Base-by-base conservation (phyloP, 306 rosid species). In the Glycyrrhiza uralensis region DNA sequence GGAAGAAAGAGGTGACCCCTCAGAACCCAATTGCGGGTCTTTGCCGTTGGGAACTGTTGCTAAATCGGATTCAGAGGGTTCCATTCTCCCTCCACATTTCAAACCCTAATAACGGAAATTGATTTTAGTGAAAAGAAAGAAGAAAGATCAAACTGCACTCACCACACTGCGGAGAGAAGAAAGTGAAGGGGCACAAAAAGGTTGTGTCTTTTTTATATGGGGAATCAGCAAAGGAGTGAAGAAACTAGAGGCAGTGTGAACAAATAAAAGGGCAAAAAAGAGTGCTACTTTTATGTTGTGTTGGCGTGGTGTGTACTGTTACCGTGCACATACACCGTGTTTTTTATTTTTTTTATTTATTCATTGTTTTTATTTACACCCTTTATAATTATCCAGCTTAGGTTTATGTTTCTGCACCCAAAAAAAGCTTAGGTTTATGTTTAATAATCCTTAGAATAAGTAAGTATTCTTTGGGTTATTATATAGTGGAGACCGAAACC, bases 31-130 rank as follows among this genome's bases (percentile, higher is more conserved):
- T 44, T 50, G 61, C 15, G 67, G 18, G 20, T 59, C 82, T 15
- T 17, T n/a, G 45, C 24, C 33, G 69, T 62, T 63, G 15, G 80
- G 51, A 22, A 72, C 44, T 12, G 76, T 13, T 38, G 45, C 71
- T 6, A 64, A 74, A 47, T 80, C 76, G 22, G 86, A 78, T 82
- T 91, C 87, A 87, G 87, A 82, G 74, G 56, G 76, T 65, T 81
- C 93, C 99, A 91, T 95, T 80, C 77, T 89, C 78, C 87, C 81
- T 85, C 90, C 93, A 91, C 97, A 89, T 95, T 88, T 91, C 96
- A 91, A 87, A 82, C 97, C 99, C 99, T 95, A 93, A 87, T n/a
- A 80, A 59, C 11, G 28, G 39, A 39, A 19, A 55, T 14, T 39
- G 59, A 18, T 38, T 58, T 64, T 13, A 18, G 23, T 13, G 6